Evolutionary conservation across 2,329 filamentous ascomycete genomes (phyloP), one percentile per base, ranked within the genome.

Genomic region (Colletotrichum orbiculare): DNA sequence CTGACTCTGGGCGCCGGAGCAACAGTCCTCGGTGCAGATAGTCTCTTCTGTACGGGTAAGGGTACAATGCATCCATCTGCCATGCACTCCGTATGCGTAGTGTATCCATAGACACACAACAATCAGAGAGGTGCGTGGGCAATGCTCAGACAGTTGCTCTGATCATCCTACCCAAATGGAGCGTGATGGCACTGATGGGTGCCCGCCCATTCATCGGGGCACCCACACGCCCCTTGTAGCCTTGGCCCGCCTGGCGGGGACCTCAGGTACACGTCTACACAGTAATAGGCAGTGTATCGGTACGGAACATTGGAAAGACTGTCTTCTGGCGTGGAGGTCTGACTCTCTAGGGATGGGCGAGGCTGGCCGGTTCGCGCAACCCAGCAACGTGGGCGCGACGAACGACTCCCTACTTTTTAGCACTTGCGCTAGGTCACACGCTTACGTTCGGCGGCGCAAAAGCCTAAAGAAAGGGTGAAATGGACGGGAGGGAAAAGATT

Each of bases 131-230:
- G 50, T 61, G 61, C 57, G 58, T 61, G 57, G 61, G 61, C 57
- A 50, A 50, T 64, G 61, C 61, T 60, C 61, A 60, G 61, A 64
- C 61, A 53, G 41, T 53, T 42, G 61, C 60, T 63, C 60, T 64
- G 56, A 61, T 61, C 56, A 64, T 64, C 61, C 56, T 64, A 64
- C 49, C 57, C 50, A 41, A 46, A 55, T 52, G 57, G 49, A 64
- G 61, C 41, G 48, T 54, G 56, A 64, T 54, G 61, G 55, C 55
- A 50, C 55, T 58, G 45, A 54, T 55, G 49, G 57, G 34, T 54
- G 57, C 61, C 58, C 54, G 59, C 57, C 48, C 46, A 49, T 54
- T 39, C 13, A 57, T 45, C 39, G 47, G 17, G 39, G 57, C 41
- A 48, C 13, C 17, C 15, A 8, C 49, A 45, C 55, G 4, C 56